phyloP scores from a whole-genome alignment of 163 green algal genomes.

The Chlamydomonas reinhardtii region DNA sequence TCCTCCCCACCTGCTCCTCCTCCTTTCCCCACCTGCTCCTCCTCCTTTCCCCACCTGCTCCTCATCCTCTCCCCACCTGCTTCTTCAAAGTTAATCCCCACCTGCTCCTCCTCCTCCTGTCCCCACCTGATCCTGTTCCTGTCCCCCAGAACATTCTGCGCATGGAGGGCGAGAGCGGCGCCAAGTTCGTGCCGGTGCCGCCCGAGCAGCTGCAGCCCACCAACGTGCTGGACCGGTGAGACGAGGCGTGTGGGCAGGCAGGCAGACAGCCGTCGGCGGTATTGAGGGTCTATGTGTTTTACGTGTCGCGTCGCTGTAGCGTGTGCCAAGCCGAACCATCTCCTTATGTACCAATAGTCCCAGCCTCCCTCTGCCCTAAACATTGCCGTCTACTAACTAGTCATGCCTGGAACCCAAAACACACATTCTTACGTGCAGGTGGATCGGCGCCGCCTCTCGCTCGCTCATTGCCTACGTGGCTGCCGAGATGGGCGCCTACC shows the following conservation, averaged over 20 bases:
- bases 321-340: too few species aligned
- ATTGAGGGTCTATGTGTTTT: too few species aligned
- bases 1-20: neutral
- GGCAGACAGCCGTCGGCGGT: too few species aligned
- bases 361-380: too few species aligned
- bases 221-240: constrained; percentile 91
- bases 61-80: too few species aligned
- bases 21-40: neutral
- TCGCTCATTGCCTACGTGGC: constrained; percentile 88
- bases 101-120: neutral
- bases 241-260: too few species aligned
- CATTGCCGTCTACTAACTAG: too few species aligned
- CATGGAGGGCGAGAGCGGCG: constrained; percentile 73
- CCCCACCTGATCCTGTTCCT: neutral
- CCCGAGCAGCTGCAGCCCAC: constrained; percentile 64
- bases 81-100: neutral
- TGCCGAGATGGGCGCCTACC: constrained; percentile 91
- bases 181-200: constrained; percentile 68
- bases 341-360: too few species aligned
- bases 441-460: constrained; percentile 89
- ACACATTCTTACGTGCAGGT: constrained; percentile 63
- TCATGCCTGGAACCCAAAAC: too few species aligned
- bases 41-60: too few species aligned
- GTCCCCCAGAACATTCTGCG: constrained; percentile 84
- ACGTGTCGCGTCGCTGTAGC: too few species aligned